Evolutionary conservation across 345 rosid species (phyloP).

Genomic region (Acer yangbiense): DNA sequence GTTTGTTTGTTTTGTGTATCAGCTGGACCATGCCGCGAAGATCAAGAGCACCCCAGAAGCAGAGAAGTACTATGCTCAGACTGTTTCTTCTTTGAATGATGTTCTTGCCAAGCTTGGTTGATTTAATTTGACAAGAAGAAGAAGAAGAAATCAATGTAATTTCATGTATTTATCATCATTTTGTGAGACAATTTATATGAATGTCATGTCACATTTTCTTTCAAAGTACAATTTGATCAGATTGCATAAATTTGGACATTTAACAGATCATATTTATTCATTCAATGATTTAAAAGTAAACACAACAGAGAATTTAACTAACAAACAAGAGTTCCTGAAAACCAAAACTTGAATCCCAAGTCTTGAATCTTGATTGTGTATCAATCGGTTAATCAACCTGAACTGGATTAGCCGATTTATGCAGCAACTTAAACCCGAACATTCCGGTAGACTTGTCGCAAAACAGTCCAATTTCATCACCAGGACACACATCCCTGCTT

Average conservation of each 20-base stretch:
- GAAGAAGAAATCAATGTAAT: slow-evolving; percentile 19
- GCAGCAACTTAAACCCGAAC: slow-evolving; percentile 34
- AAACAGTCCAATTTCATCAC: slow-evolving; percentile 40
- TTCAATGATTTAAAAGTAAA: no score
- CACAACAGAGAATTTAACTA: not conserved
- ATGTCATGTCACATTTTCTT: not conserved
- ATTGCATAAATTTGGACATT: no score
- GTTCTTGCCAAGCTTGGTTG: slow-evolving; percentile 91
- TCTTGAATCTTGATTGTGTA: no score
- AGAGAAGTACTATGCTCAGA: slow-evolving; percentile 80
- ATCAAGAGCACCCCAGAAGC: slow-evolving; percentile 76
- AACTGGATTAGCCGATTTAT: not conserved
- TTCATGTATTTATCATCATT: slow-evolving; percentile 18
- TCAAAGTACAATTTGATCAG: not conserved
- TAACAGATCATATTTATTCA: no score
- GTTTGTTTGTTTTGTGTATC: slow-evolving; percentile 19
- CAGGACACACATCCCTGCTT: slow-evolving; percentile 13
- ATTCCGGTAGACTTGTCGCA: slow-evolving; percentile 32
- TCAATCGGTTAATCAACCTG: not conserved
- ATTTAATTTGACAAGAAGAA: not conserved
- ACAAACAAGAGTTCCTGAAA: not conserved
- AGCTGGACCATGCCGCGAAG: slow-evolving; percentile 96
- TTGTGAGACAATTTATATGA: slow-evolving; percentile 20
- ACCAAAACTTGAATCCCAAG: not conserved
- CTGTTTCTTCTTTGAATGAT: slow-evolving; percentile 72